Evolutionary conservation across 768 basidiomycete genomes (phyloP), one percentile per base, ranked within the genome.

Genomic region (Psilocybe tampanensis): DNA sequence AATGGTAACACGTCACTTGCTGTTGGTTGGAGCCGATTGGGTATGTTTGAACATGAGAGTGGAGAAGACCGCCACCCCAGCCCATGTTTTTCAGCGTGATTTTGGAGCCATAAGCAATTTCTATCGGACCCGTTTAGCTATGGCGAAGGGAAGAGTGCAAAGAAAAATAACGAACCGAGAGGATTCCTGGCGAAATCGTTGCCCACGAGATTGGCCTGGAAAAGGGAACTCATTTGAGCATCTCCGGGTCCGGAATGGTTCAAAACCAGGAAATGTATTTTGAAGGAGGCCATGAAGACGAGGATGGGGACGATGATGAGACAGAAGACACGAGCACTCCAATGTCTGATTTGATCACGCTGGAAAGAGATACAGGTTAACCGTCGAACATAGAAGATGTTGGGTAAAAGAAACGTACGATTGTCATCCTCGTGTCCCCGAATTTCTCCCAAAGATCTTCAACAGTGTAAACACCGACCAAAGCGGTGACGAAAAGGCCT

Each of bases 391-490:
- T 39, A 34, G 44, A 60, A 45, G 50, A 62, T 50, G 15, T 33
- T n/a, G 15, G 29, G 26, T 15, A 49, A 26, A 29, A 15, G 6
- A 12, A 15, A 80, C 93, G 61, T 72, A 97, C 95, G 57, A 84
- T 78, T 24, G 93, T 81, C 91, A 99, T 95, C 66, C 85, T 88
- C 19, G 97, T 78, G 71, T 99, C 95, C 7, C 96, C 96, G 70
- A 98, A 95, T 72, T 98, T 98, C 43, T 95, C 89, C 96, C 96
- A 99, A 7, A 99, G 84, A 66, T 98, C 97, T 71, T 98, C 95
- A 55, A 98, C 85, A 0, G 97, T 98, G 74, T 99, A 98, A 2
- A 97, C 72, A 22, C 97, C 97, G 36, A 98, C 94, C 49, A 98
- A 78, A 8, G 94, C 89, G 1, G 94, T 98, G 51, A 94, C 93